phyloP scores from a whole-genome alignment of 2,329 filamentous ascomycete species.

The Aureobasidium namibiae region DNA sequence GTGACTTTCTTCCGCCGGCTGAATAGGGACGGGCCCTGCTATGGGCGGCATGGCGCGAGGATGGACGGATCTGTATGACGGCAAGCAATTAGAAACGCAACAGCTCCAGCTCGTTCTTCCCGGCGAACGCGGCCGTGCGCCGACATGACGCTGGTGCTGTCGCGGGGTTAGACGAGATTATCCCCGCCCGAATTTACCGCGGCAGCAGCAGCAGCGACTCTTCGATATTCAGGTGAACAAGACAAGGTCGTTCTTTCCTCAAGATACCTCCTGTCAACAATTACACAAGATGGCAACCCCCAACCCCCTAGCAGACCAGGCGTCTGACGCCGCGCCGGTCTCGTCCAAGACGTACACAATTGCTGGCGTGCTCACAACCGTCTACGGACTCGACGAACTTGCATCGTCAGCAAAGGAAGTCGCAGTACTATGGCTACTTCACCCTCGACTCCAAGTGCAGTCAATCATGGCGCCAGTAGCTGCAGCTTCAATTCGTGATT shows the following conservation, averaged over 20 bases:
- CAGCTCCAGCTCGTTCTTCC: background rate
- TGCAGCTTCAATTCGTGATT: conserved; percentile 57
- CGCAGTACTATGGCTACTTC: conserved; percentile 84
- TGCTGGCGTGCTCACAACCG: conserved; percentile 66
- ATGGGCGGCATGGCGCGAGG: background rate
- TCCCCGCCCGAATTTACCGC: conserved; percentile 3
- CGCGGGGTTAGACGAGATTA: background rate
- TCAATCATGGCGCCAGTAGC: conserved; percentile 71
- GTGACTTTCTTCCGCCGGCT: conserved; percentile 10
- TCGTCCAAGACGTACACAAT: conserved; percentile 63
- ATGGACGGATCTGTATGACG: background rate
- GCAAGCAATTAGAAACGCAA: background rate
- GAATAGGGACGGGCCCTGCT: background rate
- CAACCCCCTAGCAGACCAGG: background rate
- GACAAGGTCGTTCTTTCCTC: background rate
- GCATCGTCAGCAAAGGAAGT: conserved; percentile 45
- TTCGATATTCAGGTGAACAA: background rate
- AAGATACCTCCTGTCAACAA: background rate
- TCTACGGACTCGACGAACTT: conserved; percentile 75
- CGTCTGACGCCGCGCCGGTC: conserved; percentile 28
- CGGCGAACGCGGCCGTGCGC: conserved; percentile 9
- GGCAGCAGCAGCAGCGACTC: background rate
- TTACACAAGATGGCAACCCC: background rate
- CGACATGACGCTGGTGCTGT: background rate
- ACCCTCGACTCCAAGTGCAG: conserved; percentile 64